phyloP scores from a whole-genome alignment of 2,329 filamentous ascomycete genomes.

The Trichoderma sp. region DNA sequence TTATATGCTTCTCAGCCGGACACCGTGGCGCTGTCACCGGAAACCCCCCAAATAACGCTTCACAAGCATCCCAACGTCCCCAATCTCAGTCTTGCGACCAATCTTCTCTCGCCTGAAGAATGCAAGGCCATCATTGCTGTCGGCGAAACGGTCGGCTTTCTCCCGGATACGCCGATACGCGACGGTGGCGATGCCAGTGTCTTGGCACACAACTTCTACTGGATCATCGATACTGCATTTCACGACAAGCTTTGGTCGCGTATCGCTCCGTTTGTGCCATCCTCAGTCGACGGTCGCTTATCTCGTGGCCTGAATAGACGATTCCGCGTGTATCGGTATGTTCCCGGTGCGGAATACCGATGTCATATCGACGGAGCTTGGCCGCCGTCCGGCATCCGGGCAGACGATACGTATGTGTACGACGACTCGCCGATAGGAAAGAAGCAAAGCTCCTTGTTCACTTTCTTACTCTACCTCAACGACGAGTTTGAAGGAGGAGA shows the following conservation, averaged over 20 bases:
- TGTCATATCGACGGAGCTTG: conserved; percentile 73
- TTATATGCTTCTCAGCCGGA: conserved; percentile 63
- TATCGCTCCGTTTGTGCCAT: conserved; percentile 60
- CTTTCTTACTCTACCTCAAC: conserved; percentile 69
- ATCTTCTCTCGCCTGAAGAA: conserved; percentile 62
- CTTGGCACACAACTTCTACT: conserved; percentile 74
- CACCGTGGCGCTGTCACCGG: conserved; percentile 54
- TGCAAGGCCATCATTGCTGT: conserved; percentile 68
- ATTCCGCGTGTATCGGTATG: conserved; percentile 72
- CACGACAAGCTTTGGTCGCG: conserved; percentile 65
- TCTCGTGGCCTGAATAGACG: conserved; percentile 68
- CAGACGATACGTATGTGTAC: conserved; percentile 64
- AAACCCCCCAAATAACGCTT: conserved; percentile 52
- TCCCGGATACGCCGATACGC: conserved; percentile 67
- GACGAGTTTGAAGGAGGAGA: conserved; percentile 73
- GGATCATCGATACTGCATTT: conserved; percentile 66
- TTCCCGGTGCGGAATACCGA: conserved; percentile 71
- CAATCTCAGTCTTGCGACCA: conserved; percentile 59
- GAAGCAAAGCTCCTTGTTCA: conserved; percentile 69
- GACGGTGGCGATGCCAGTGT: conserved; percentile 67
- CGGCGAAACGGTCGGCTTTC: conserved; percentile 65
- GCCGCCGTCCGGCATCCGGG: conserved; percentile 67
- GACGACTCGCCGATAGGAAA: conserved; percentile 62
- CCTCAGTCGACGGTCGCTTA: conserved; percentile 55
- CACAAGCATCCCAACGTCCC: conserved; percentile 65